Evolutionary conservation across 805 yeast species (phyloP), one percentile per base, ranked within the genome.

Genomic region (Candida nitratophila): DNA sequence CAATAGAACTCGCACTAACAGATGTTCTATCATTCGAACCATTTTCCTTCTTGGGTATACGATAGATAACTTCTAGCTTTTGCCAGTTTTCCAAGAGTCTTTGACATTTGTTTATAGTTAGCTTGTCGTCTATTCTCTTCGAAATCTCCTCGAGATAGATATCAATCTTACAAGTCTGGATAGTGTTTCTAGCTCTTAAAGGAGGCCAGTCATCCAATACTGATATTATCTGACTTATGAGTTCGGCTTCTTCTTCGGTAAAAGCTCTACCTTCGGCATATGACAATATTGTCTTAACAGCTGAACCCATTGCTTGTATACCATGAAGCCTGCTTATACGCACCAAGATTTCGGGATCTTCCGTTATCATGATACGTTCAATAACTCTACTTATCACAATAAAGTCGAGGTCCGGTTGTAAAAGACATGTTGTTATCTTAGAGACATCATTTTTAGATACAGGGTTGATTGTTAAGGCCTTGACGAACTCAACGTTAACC

Each of bases 271-370:
- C 30, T 3, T 41, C 35, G 12, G 46, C 30, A 1, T 27, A 29
- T 1, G 49, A 30, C 30, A 59, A 42, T 39, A 58, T 36, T 11
- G 64, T 67, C 48, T 71, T 70, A 42, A 89, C 57, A 5, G 86
- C 64, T 14, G 80, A 74, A 15, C 85, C 76, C 42, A 90, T 69
- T 17, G 93, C 81, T 56, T 82, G 82, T 63, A 88, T 86, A 12
- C 98, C 99, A 60, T 90, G 99, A 56, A 88, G 71, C 47, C 81
- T 75, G 54, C 87, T 77, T 37, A 90, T 77, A 29, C 75, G 72
- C 14, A 72, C 62, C 44, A 84, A 77, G 26, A 84, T 67, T 5
- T 63, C 60, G 37, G 73, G 64, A 41, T 75, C 80, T 16, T 69
- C 63, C 4, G 86, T 71, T 32, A 77, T 59, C 46, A 73, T 69